Evolutionary conservation across 2,329 filamentous ascomycete species (phyloP).

Genomic region (Fusarium algeriense): DNA sequence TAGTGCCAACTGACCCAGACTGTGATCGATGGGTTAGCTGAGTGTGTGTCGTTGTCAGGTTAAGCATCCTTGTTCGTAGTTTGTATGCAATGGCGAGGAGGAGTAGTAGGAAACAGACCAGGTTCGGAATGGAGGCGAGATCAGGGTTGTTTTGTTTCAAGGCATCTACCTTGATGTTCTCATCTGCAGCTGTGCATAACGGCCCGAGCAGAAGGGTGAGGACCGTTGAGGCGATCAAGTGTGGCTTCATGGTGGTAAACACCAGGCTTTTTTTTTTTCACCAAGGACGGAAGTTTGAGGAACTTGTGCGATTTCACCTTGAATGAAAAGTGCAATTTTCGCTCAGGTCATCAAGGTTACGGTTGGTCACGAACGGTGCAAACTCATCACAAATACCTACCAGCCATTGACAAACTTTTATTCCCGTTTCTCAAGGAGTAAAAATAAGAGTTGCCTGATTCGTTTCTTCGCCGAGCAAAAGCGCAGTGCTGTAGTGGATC

Average conservation of each 20-base stretch:
- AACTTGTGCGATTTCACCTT: background rate
- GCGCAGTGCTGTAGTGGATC: background rate
- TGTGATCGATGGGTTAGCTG: conserved; percentile 26
- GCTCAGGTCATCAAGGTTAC: conserved; percentile 13
- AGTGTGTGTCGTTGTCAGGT: background rate
- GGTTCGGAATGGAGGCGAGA: conserved; percentile 26
- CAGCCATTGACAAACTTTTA: background rate
- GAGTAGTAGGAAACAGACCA: conserved; percentile 35
- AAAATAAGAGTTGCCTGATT: conserved; percentile 15
- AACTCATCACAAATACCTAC: background rate
- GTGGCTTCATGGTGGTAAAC: conserved; percentile 16
- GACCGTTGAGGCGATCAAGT: background rate
- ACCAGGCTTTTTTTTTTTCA: too few relatives aligned
- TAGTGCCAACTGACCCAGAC: conserved; percentile 38
- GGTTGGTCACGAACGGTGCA: background rate
- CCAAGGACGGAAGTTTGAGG: background rate
- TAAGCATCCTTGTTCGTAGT: background rate
- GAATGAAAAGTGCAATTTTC: background rate
- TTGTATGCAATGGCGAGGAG: background rate
- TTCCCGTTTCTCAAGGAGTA: background rate
- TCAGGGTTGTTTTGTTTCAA: conserved; percentile 10
- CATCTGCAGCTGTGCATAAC: conserved; percentile 18
- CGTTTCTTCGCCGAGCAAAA: conserved; percentile 2
- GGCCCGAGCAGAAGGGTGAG: conserved; percentile 16
- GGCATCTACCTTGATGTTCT: conserved; percentile 22